Evolutionary conservation across 441 rosid genomes (phyloP).

Genomic region (Hypseocharis bilobata): DNA sequence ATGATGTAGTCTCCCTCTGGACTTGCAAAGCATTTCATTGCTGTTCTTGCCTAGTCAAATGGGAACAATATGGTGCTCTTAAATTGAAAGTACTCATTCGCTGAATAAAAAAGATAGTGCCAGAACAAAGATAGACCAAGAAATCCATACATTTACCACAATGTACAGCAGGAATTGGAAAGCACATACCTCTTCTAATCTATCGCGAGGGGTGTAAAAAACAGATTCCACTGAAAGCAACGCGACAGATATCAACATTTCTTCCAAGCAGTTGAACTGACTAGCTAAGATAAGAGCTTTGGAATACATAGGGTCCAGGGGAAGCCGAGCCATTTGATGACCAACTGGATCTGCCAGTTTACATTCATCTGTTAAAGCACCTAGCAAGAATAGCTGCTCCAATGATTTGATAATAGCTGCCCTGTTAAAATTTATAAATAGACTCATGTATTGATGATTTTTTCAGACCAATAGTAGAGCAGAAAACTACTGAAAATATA

Average conservation of each 20-base stretch:
- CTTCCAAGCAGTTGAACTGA: conserved; percentile 79
- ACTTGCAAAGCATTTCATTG: conserved; percentile 64
- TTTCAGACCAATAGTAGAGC: neutral
- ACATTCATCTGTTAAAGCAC: conserved; percentile 82
- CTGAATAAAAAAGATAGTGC: conserved; percentile 1
- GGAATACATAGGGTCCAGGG: conserved; percentile 75
- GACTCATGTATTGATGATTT: conserved; percentile 9
- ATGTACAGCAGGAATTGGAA: neutral
- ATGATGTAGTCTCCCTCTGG: conserved; percentile 86
- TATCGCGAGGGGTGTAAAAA: conserved; percentile 70
- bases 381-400: conserved; percentile 70
- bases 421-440: conserved; percentile 40
- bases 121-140: neutral
- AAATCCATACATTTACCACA: neutral
- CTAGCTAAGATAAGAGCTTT: conserved; percentile 75
- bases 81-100: conserved; percentile 7
- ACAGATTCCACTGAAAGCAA: conserved; percentile 85
- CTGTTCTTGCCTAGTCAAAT: conserved; percentile 52
- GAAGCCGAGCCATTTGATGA: conserved; percentile 84
- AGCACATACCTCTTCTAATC: conserved; percentile 53
- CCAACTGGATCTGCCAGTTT: conserved; percentile 73
- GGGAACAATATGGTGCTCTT: conserved; percentile 9
- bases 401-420: conserved; percentile 64
- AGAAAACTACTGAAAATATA: conserved; percentile 1
- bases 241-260: conserved; percentile 82